Evolutionary conservation across 345 rosid species (phyloP).

Genomic region (Adansonia digitata): DNA sequence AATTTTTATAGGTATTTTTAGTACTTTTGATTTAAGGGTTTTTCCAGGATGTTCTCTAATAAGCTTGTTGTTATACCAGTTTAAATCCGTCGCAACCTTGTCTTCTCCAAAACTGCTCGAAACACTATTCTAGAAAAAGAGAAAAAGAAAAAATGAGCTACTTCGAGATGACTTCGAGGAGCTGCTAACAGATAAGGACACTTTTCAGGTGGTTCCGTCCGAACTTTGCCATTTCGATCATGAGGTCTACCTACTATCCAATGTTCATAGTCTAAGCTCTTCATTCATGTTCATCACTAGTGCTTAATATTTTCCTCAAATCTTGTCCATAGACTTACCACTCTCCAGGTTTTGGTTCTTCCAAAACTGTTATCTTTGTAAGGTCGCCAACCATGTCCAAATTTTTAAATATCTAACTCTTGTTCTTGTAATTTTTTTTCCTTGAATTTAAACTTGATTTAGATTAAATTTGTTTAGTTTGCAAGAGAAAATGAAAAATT

Average conservation of each 20-base stretch:
- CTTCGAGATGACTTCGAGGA: slow-evolving; percentile 20
- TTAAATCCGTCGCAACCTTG: slow-evolving; percentile 63
- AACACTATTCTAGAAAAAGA: slow-evolving; percentile 58
- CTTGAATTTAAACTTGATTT: background rate
- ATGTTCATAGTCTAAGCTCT: slow-evolving; percentile 9
- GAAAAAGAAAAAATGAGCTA: slow-evolving; percentile 13
- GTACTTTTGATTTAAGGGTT: background rate
- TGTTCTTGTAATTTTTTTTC: background rate
- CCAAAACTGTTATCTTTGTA: slow-evolving; percentile 15
- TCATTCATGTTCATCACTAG: slow-evolving; percentile 8
- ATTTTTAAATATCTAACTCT: background rate
- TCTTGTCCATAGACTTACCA: slow-evolving; percentile 23
- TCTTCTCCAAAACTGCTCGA: slow-evolving; percentile 58
- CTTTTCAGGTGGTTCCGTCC: slow-evolving; percentile 10
- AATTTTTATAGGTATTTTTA: background rate
- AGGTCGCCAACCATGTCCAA: background rate
- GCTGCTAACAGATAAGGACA: slow-evolving; percentile 28
- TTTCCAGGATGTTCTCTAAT: slow-evolving; percentile 8
- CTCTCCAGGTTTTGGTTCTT: slow-evolving; percentile 20
- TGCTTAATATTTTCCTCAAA: slow-evolving; percentile 7
- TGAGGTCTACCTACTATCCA: slow-evolving; percentile 15
- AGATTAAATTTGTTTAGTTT: background rate
- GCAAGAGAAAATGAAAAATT: background rate
- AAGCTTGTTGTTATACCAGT: slow-evolving; percentile 37
- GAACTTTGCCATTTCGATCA: slow-evolving; percentile 12